phyloP scores from a whole-genome alignment of 2,329 filamentous ascomycete species.

The Penicillium sp. region DNA sequence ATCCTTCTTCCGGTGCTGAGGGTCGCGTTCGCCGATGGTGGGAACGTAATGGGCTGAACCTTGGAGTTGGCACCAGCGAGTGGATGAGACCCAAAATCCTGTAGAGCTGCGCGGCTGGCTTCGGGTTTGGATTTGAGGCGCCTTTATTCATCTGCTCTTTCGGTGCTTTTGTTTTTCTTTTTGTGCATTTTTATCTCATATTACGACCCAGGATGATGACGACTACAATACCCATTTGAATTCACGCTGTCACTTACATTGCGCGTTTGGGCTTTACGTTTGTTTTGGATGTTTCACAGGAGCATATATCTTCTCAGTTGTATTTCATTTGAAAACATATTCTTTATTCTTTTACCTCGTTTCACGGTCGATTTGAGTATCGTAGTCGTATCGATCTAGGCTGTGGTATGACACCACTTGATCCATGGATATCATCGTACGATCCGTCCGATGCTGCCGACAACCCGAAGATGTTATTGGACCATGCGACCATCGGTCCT shows the following conservation, averaged over 20 bases:
- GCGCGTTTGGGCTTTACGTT: background rate
- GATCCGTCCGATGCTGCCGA: too few species aligned
- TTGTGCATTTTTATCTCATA: background rate
- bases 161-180: background rate
- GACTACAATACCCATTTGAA: slow-evolving; percentile 28
- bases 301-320: slow-evolving; percentile 6
- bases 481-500: too few species aligned
- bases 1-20: slow-evolving; percentile 65
- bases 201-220: slow-evolving; percentile 20
- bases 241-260: slow-evolving; percentile 16
- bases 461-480: too few species aligned
- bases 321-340: slow-evolving; percentile 2
- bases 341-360: too few species aligned
- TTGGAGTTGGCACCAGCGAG: slow-evolving; percentile 80
- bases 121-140: slow-evolving; percentile 1
- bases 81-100: slow-evolving; percentile 84
- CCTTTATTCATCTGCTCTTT: slow-evolving; percentile 1
- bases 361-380: too few species aligned
- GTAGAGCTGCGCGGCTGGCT: slow-evolving; percentile 34
- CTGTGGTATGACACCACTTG: too few species aligned
- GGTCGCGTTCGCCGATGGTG: slow-evolving; percentile 81
- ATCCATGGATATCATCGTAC: too few species aligned
- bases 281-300: background rate
- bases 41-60: slow-evolving; percentile 78
- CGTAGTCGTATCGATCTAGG: too few species aligned